These are phyloP conservation scores for Melaleuca alternifolia DNA, from an alignment of 345 rosid species.

Conservation along the genomic window DNA sequence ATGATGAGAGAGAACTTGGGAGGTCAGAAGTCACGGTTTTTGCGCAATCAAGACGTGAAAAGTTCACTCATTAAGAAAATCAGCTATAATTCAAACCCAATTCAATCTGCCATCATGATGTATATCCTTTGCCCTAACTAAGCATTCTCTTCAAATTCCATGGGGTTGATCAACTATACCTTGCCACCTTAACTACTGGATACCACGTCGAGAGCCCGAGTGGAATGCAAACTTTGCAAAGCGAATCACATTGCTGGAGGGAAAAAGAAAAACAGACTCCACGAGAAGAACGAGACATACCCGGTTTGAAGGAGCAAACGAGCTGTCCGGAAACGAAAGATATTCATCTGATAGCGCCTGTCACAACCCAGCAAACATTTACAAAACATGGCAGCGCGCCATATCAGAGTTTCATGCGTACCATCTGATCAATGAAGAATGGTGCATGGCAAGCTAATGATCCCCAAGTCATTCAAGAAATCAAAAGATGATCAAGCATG, in stretches of 20 bases:
- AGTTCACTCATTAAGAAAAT: no score
- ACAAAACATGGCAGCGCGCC: neutral
- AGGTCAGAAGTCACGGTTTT: neutral
- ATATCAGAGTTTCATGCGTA: neutral
- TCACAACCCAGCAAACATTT: neutral
- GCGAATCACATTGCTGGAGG: neutral
- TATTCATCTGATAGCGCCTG: neutral
- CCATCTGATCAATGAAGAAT: neutral
- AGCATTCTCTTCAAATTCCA: constrained; percentile 23
- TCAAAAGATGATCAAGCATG: neutral
- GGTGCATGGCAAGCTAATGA: neutral
- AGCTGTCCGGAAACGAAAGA: constrained; percentile 14
- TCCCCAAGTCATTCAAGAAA: neutral
- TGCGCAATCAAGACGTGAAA: neutral
- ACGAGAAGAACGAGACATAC: neutral
- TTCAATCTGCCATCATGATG: neutral
- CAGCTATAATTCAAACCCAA: neutral
- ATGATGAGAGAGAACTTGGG: neutral
- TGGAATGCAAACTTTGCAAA: neutral
- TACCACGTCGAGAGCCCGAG: neutral
- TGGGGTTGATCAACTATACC: constrained; percentile 11
- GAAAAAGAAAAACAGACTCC: neutral
- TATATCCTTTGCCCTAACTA: neutral
- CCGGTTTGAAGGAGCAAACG: neutral
- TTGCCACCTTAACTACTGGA: neutral